These are phyloP conservation scores for Bacidia gigantensis DNA, from an alignment of 495 filamentous ascomycete genomes.

Conservation along the genomic window DNA sequence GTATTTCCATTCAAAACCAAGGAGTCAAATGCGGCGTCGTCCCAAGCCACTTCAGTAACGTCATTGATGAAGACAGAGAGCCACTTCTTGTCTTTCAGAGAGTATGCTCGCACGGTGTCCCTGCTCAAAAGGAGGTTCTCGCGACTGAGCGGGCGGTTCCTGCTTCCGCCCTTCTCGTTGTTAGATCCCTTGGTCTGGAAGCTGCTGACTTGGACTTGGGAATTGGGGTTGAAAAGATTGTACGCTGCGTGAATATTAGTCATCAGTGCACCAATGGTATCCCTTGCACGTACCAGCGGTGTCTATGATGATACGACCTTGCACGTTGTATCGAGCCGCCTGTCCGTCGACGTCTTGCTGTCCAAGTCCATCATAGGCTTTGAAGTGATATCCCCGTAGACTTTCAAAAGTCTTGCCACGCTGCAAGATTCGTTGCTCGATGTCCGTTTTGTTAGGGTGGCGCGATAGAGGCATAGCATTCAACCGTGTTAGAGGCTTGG, in stretches of 20 bases:
- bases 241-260: not conserved
- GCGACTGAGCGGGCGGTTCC: not conserved
- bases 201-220: not conserved
- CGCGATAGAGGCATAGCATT: slow-evolving; percentile 40
- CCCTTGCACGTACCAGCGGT: slow-evolving; percentile 14
- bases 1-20: slow-evolving; percentile 8
- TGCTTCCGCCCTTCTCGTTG: not conserved
- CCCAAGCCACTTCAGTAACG: slow-evolving; percentile 2
- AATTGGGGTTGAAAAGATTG: slow-evolving; percentile 5
- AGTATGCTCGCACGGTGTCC: slow-evolving; percentile 1
- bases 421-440: slow-evolving; percentile 22
- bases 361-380: slow-evolving; percentile 39
- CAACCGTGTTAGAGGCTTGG: slow-evolving; percentile 37
- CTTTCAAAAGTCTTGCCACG: slow-evolving; percentile 25
- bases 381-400: slow-evolving; percentile 43
- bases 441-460: slow-evolving; percentile 30
- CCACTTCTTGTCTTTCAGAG: slow-evolving; percentile 7
- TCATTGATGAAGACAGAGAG: slow-evolving; percentile 1
- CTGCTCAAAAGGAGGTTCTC: slow-evolving; percentile 1
- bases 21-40: slow-evolving; percentile 7
- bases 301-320: slow-evolving; percentile 41
- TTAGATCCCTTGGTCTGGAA: not conserved
- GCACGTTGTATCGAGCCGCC: slow-evolving; percentile 31
- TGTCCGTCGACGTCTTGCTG: slow-evolving; percentile 17
- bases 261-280: not conserved